These are phyloP conservation scores for Fistulifera solaris DNA, from an alignment of 108 stramenopile genomes.

Conservation along the genomic window DNA sequence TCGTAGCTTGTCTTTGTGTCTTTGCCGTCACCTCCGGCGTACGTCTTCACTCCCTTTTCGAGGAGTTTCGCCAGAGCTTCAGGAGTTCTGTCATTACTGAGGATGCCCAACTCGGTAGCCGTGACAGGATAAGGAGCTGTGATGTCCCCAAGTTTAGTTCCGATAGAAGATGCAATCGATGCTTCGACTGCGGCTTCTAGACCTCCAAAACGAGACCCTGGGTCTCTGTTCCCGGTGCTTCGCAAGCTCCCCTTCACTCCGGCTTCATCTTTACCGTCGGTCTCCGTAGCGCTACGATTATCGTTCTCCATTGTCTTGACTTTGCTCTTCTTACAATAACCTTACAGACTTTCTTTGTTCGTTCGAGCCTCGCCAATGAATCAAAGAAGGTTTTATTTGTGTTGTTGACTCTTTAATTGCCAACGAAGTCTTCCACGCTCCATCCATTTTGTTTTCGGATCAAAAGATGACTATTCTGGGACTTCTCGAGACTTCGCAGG, in stretches of 20 bases:
- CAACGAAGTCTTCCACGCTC: too few relatives aligned
- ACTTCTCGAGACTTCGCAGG: neutral
- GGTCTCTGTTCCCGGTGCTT: too few relatives aligned
- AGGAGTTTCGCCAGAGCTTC: constrained; percentile 41
- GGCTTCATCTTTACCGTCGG: too few relatives aligned
- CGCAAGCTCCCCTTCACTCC: too few relatives aligned
- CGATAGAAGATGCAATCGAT: constrained; percentile 32
- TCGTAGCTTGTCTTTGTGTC: neutral
- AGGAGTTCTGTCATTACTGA: constrained; percentile 53
- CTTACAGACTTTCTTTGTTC: too few relatives aligned
- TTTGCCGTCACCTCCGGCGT: constrained; percentile 12
- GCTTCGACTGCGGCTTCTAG: constrained; percentile 32
- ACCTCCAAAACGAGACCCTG: constrained; percentile 30
- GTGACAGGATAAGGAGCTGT: constrained; percentile 12
- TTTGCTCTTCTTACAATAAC: too few relatives aligned
- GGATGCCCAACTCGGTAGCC: constrained; percentile 33
- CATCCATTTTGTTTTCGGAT: neutral
- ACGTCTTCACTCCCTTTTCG: constrained; percentile 37
- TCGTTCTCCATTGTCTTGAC: too few relatives aligned
- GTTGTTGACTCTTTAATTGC: too few relatives aligned
- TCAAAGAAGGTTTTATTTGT: too few relatives aligned
- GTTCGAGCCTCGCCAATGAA: too few relatives aligned
- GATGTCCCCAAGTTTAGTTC: constrained; percentile 12
- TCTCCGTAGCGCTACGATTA: too few relatives aligned
- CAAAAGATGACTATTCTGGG: neutral